These are phyloP conservation scores for Aquilaria yunnanensis DNA, from an alignment of 345 rosid species.

Conservation along the genomic window DNA sequence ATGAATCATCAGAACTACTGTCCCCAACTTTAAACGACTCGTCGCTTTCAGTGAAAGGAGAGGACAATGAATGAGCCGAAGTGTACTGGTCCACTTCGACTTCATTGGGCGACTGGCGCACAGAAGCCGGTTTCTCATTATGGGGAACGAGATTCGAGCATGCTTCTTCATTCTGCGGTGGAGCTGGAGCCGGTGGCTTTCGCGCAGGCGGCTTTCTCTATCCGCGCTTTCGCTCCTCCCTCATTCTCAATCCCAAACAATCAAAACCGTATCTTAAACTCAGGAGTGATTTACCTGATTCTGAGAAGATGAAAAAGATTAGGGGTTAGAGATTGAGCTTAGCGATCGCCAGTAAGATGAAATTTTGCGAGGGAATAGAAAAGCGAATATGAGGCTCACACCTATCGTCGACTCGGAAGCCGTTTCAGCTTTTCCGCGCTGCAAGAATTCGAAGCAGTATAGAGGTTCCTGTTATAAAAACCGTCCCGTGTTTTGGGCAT, in stretches of 20 bases:
- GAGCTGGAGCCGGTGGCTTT: neutral
- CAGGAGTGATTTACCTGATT: neutral
- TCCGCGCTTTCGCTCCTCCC: constrained; percentile 19
- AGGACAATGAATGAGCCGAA: constrained; percentile 2
- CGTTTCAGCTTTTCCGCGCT: too few species aligned
- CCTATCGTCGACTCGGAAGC: neutral
- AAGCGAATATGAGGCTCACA: neutral
- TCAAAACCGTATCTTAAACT: neutral
- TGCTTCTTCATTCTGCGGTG: constrained; percentile 15
- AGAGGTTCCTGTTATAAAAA: too few species aligned
- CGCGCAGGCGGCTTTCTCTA: constrained; percentile 5
- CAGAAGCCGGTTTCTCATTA: constrained; percentile 7
- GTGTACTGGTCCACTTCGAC: constrained; percentile 5
- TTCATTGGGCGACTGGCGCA: constrained; percentile 4
- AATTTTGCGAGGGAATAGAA: too few species aligned
- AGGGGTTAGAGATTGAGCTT: neutral
- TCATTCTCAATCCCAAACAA: constrained; percentile 5
- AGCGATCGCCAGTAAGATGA: neutral
- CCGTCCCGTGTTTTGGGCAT: too few species aligned
- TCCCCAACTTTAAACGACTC: constrained; percentile 6
- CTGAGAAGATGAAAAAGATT: neutral
- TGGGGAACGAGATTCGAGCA: constrained; percentile 19
- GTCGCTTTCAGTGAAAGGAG: constrained; percentile 13
- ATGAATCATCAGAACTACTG: constrained; percentile 7
- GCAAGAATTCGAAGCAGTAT: too few species aligned